These are phyloP conservation scores for Penicillium brevicompactum DNA, from an alignment of 2,329 filamentous ascomycete genomes.

Conservation along the genomic window DNA sequence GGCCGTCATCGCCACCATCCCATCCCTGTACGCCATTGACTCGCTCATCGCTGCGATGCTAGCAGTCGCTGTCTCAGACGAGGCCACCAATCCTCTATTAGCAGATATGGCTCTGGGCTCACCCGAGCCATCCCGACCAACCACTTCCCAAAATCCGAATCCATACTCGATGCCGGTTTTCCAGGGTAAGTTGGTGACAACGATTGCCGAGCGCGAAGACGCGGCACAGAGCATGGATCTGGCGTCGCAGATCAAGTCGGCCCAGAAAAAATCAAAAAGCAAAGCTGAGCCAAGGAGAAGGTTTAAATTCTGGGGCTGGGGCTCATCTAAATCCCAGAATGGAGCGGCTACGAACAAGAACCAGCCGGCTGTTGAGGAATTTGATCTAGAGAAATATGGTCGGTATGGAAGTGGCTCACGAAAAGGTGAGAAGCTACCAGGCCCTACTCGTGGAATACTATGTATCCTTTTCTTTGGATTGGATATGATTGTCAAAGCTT, in stretches of 20 bases:
- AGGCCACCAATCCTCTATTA: slow-evolving; percentile 41
- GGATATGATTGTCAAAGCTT: slow-evolving; percentile 38
- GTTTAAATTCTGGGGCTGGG: slow-evolving; percentile 21
- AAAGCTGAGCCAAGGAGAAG: slow-evolving; percentile 12
- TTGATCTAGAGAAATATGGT: slow-evolving; percentile 49
- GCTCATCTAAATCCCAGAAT: neutral
- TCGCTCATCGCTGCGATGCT: slow-evolving; percentile 49
- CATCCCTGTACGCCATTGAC: slow-evolving; percentile 52
- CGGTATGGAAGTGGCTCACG: slow-evolving; percentile 39
- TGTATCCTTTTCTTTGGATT: slow-evolving; percentile 42
- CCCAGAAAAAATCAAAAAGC: slow-evolving; percentile 16
- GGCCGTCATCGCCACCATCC: slow-evolving; percentile 43
- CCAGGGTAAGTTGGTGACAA: slow-evolving; percentile 37
- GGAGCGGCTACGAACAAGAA: slow-evolving; percentile 13
- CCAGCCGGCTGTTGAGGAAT: slow-evolving; percentile 43
- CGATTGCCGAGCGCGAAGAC: slow-evolving; percentile 47
- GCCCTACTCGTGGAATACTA: slow-evolving; percentile 37
- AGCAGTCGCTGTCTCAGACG: slow-evolving; percentile 48
- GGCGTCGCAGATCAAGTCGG: slow-evolving; percentile 37
- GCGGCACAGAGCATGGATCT: slow-evolving; percentile 40
- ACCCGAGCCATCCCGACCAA: slow-evolving; percentile 13
- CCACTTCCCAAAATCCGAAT: slow-evolving; percentile 1
- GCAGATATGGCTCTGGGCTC: slow-evolving; percentile 37
- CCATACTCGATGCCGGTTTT: slow-evolving; percentile 20
- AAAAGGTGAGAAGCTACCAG: slow-evolving; percentile 44